Evolutionary conservation across 331 rosid species (phyloP).

Genomic region (Quercus phellos): DNA sequence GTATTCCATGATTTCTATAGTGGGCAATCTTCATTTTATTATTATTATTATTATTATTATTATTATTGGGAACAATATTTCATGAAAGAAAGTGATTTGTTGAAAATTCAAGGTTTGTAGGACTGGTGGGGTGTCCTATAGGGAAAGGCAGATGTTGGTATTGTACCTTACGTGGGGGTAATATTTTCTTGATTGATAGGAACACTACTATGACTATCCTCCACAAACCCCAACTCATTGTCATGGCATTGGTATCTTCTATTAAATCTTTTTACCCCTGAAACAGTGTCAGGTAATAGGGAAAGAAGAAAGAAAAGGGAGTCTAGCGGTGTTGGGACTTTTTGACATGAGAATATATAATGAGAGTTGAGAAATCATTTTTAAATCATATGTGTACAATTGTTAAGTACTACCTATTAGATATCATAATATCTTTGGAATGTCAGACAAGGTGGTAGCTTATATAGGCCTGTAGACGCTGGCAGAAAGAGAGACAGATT

Average conservation of each 20-base stretch:
- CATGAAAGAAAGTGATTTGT: slow-evolving; percentile 4
- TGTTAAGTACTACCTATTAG: slow-evolving; percentile 22
- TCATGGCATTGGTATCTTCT: neutral
- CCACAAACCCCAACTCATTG: neutral
- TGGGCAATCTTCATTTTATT: slow-evolving; percentile 17
- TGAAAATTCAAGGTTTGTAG: neutral
- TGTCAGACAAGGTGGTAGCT: slow-evolving; percentile 52
- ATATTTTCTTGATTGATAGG: slow-evolving; percentile 6
- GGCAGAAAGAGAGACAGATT: slow-evolving; percentile 4
- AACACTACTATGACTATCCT: neutral
- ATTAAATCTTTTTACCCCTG: slow-evolving; percentile 26
- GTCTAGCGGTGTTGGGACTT: slow-evolving; percentile 18
- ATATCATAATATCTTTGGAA: slow-evolving; percentile 36
- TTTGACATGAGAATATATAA: slow-evolving; percentile 9
- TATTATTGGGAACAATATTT: neutral
- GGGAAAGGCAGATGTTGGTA: slow-evolving; percentile 9
- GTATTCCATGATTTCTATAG: slow-evolving; percentile 16
- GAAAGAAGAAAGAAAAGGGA: slow-evolving; percentile 7
- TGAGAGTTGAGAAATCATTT: slow-evolving; percentile 3
- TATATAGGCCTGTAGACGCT: slow-evolving; percentile 41
- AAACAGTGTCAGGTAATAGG: slow-evolving; percentile 41
- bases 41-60: neutral
- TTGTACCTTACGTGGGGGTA: neutral
- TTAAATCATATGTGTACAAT: slow-evolving; percentile 11
- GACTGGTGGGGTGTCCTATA: neutral